Evolutionary conservation across 805 yeast genomes (phyloP).

Genomic region (Vanderwaltozyma yarrowii): DNA sequence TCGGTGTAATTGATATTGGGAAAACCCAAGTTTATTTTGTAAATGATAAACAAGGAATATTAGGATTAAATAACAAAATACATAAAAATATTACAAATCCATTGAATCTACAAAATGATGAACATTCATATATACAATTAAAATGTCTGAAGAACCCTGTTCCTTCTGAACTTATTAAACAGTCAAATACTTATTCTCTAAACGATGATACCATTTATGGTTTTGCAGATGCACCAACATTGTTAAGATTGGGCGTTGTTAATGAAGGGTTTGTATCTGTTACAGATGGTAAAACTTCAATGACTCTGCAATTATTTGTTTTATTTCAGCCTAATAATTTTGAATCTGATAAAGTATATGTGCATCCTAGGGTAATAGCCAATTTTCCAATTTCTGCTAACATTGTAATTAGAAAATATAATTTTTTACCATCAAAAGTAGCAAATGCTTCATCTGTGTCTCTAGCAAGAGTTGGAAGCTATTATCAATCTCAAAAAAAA

Average conservation of each 20-base stretch:
- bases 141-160: conserved; percentile 10
- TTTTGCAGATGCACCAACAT: conserved; percentile 13
- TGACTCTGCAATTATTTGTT: conserved; percentile 14
- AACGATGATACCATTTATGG: conserved; percentile 22
- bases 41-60: conserved; percentile 4
- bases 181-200: too few relatives aligned
- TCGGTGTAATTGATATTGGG: conserved; percentile 14
- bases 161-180: conserved; percentile 2
- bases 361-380: conserved; percentile 19
- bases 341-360: conserved; percentile 8
- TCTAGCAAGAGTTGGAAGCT: conserved; percentile 20
- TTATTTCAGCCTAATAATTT: conserved; percentile 17
- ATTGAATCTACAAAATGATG: too few relatives aligned
- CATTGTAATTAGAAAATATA: conserved; percentile 6
- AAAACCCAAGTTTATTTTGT: conserved; percentile 16
- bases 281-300: conserved; percentile 1
- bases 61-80: background rate
- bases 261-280: conserved; percentile 19
- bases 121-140: conserved; percentile 6
- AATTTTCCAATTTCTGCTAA: conserved; percentile 6
- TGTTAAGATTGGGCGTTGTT: conserved; percentile 12
- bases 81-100: too few relatives aligned
- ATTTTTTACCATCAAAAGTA: conserved; percentile 2
- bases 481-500: conserved; percentile 20
- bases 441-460: conserved; percentile 18